A percentile compares a stretch with the other conserved stretches of the same genome.
phyloP scores from a whole-genome alignment of 2,329 filamentous ascomycete species.

The Pseudogymnoascus pannorum region DNA sequence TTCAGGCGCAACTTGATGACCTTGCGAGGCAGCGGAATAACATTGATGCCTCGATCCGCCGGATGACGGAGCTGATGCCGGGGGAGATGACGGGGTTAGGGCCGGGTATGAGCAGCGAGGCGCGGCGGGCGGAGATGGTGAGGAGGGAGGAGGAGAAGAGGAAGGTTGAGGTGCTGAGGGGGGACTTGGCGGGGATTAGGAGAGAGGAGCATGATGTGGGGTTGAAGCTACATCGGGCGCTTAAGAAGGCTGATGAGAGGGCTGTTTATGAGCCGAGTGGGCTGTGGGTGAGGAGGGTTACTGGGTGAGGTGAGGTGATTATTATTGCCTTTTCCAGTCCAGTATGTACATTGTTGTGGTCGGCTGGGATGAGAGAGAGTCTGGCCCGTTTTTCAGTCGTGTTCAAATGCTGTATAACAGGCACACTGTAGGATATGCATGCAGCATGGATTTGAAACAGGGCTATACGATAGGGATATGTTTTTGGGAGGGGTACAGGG shows the following conservation, averaged over 20 bases:
- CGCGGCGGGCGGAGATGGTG: conserved; percentile 51
- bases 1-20: conserved; percentile 58
- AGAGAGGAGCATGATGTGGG: conserved; percentile 74
- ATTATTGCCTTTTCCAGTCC: too few relatives aligned
- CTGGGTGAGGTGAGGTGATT: conserved; percentile 40
- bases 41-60: conserved; percentile 63
- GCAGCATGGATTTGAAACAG: conserved; percentile 7
- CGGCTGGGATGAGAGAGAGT: too few relatives aligned
- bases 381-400: not conserved
- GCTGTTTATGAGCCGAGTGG: conserved; percentile 57
- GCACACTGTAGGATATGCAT: conserved; percentile 1
- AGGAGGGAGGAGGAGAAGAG: conserved; percentile 49
- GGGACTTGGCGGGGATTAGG: conserved; percentile 64
- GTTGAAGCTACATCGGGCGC: conserved; percentile 64
- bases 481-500: not conserved
- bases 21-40: conserved; percentile 63
- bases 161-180: conserved; percentile 59
- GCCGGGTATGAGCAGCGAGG: conserved; percentile 56
- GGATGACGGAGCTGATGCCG: conserved; percentile 73
- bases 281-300: conserved; percentile 74
- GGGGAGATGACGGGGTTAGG: conserved; percentile 59
- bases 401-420: conserved; percentile 6
- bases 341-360: not conserved
- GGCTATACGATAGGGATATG: not conserved
- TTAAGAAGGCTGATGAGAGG: conserved; percentile 55